phyloP scores from a whole-genome alignment of 225 moss, liverwort and hornwort species.

The Pseudoscleropodium purum region DNA sequence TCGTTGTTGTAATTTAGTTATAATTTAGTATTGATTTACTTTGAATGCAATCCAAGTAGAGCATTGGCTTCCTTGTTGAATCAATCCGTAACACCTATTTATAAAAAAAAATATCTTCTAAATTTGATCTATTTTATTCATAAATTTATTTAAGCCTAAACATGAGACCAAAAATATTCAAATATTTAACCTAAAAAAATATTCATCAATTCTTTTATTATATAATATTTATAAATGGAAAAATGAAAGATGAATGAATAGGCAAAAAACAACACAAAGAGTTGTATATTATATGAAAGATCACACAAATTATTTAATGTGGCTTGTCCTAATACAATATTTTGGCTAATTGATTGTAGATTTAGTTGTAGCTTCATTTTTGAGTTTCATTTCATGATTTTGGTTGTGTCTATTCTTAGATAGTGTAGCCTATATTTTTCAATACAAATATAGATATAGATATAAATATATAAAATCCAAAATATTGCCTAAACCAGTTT shows the following conservation, averaged over 20 bases:
- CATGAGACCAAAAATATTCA: neutral
- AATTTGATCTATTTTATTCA: neutral
- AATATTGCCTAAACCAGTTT: too few relatives aligned
- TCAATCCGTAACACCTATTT: too few relatives aligned
- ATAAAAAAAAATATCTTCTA: neutral
- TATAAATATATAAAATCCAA: neutral
- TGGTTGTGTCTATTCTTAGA: accelerated
- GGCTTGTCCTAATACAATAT: neutral
- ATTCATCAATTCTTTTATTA: neutral
- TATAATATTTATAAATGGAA: neutral
- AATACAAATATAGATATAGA: neutral
- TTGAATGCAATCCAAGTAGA: too few relatives aligned
- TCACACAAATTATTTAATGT: too few relatives aligned
- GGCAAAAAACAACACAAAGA: too few relatives aligned
- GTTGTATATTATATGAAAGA: too few relatives aligned
- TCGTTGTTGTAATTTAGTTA: too few relatives aligned
- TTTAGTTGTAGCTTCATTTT: neutral
- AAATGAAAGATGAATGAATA: neutral
- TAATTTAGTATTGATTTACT: too few relatives aligned
- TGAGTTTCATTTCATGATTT: neutral
- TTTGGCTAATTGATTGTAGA: neutral
- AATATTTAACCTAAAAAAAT: neutral
- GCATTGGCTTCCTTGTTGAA: too few relatives aligned
- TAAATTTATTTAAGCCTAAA: neutral
- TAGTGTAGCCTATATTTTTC: neutral